A percentile compares a stretch with the other conserved stretches of the same genome.
These are phyloP conservation scores for Acacia pycnantha DNA, from an alignment of 331 rosid genomes.

Conservation along the genomic window DNA sequence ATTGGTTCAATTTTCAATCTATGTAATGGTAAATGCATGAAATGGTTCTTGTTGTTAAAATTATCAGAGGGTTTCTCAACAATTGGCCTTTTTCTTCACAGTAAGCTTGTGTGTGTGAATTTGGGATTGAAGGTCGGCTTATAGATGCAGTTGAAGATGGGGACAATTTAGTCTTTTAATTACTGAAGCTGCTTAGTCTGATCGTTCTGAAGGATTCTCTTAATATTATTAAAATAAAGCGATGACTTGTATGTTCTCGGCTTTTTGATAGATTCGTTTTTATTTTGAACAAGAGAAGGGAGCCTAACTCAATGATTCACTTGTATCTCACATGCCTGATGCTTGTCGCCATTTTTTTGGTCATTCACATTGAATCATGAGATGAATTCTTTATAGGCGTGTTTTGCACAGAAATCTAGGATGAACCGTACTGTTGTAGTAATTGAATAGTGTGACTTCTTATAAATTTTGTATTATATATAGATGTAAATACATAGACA, in stretches of 20 bases:
- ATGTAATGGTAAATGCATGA: not conserved
- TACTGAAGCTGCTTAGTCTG: not conserved
- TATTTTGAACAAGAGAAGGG: constrained; percentile 22
- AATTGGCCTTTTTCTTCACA: not conserved
- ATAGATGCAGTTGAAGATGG: not conserved
- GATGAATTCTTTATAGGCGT: not conserved
- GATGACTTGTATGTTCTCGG: constrained; percentile 25
- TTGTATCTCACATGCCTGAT: constrained; percentile 4
- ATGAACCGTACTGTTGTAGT: not conserved
- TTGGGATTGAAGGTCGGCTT: constrained; percentile 13
- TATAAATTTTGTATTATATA: not conserved
- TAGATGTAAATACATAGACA: not conserved
- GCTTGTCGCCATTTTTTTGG: constrained; percentile 7
- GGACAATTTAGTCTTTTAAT: constrained; percentile 31
- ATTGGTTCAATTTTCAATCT: not conserved
- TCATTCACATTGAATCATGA: not conserved
- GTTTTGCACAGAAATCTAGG: not conserved
- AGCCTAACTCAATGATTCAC: constrained; percentile 23
- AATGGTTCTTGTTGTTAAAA: not conserved
- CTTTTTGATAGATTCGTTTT: constrained; percentile 17
- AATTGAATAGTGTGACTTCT: not conserved
- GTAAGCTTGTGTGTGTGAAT: not conserved
- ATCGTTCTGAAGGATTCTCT: not conserved
- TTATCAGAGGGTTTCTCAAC: not conserved
- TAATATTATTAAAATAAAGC: constrained; percentile 16